Evolutionary conservation across 2,329 filamentous ascomycete species (phyloP), one percentile per base, ranked within the genome.

Genomic region (Diaporthe vexans): DNA sequence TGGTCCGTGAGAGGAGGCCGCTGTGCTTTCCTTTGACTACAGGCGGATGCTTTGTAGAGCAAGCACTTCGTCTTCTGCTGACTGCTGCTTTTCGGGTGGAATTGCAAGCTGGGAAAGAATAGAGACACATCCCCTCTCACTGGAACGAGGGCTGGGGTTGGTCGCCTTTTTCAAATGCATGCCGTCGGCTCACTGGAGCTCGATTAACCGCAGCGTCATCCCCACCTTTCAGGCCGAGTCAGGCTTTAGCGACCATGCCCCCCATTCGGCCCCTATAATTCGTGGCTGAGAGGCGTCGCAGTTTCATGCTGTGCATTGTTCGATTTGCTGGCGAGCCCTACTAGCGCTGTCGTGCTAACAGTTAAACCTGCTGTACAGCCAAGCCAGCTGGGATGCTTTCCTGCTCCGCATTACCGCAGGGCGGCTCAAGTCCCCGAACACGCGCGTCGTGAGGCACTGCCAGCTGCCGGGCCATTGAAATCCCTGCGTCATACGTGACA

Each of bases 181-280:
- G 63, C 29, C 33, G 17, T 21, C 11, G 19, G 48, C 29, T 54
- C 15, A 13, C 26, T 52, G 33, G 48, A 68, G 63, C 48, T 40
- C 48, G 40, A 21, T 40, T 33, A 68, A n/a, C 10, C 46, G 33
- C 48, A 54, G 63, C 63, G 63, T 68, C 63, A 68, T 54, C 33
- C 63, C 63, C 63, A 68, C 63, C 63, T 68, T 48, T 40, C 33
- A 68, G 48, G 63, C 63, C 63, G 63, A 68, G 63, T 68, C 63
- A 68, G 33, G 48, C 63, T 19, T 68, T 51, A 40, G 13, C 48
- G 63, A 54, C 63, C 63, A 40, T 40, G 37, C 11, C 40, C 59
- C 61, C 61, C 43, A 65, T 51, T 51, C 59, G 17, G 59, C 48
- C 63, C 63, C 63, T 68, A 68, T 52, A 26, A 68, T 54, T 40